phyloP scores from a whole-genome alignment of 108 stramenopile species.

The Nitzschia sp. region DNA sequence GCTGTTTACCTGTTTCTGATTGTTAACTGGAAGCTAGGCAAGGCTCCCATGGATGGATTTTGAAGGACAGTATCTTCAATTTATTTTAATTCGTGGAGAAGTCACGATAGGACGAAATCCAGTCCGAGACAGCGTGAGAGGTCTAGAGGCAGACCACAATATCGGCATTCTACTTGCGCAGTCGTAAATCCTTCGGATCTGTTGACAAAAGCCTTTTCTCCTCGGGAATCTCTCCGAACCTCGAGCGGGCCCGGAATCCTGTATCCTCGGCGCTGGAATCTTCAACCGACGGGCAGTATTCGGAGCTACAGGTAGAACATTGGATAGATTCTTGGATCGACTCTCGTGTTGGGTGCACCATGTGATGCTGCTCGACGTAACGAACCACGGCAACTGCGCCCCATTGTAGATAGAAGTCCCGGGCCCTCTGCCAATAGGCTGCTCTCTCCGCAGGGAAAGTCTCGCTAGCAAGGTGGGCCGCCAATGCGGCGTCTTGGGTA shows the following conservation, averaged over 20 bases:
- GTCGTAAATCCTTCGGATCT: background rate
- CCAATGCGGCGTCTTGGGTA: conserved; percentile 13
- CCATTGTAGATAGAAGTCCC: background rate
- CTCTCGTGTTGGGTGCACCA: background rate
- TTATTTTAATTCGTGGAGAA: too few species aligned
- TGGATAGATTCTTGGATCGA: background rate
- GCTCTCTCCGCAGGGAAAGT: background rate
- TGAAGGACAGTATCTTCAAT: too few species aligned
- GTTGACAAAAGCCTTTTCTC: background rate
- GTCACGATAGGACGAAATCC: too few species aligned
- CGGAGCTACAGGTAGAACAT: background rate
- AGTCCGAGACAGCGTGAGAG: too few species aligned
- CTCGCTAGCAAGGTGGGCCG: conserved; percentile 6
- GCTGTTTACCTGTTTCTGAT: conserved; percentile 1
- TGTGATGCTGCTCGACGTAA: background rate
- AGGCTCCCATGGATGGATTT: too few species aligned
- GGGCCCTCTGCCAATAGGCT: background rate
- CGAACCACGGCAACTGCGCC: conserved; percentile 1
- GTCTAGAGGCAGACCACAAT: too few species aligned
- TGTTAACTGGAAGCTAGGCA: background rate
- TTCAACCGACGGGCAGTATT: background rate
- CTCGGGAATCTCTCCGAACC: background rate
- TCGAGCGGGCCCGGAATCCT: background rate
- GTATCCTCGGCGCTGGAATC: background rate
- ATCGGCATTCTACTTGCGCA: too few species aligned